Evolutionary conservation across 768 basidiomycete genomes (phyloP), one percentile per base, ranked within the genome.

Genomic region (Leccinum variicolor): DNA sequence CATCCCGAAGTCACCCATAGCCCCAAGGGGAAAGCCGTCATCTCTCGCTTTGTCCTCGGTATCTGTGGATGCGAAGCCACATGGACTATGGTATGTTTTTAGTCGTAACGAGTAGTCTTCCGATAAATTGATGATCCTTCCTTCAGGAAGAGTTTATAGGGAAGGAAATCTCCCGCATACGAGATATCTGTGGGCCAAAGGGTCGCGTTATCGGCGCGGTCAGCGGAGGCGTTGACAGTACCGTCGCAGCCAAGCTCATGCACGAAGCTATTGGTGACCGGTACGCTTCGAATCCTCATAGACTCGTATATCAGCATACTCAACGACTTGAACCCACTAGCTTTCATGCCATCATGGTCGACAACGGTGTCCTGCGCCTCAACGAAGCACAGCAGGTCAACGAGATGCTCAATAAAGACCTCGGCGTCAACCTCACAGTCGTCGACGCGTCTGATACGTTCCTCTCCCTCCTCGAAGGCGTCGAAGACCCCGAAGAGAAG

Each of bases 301-400:
- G n/a, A 23, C 46, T 19, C 14, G 25, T 5, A 9, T 52, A 57
- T 9, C 17, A 25, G 29, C 55, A 55, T 34, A 26, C 36, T 36
- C 10, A 36, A 58, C 29, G 21, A 46, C 25, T 49, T 31, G 47
- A 52, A 10, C 48, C 39, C 7, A 8, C 66, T 29, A 96, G 95
- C 58, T 99, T 99, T 81, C 97, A 96, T 68, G 97, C 95, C 10
- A 97, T 98, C 76, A 95, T 98, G 94, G 97, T 98, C 46, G 96
- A 98, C 75, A 99, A 99, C 68, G 97, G 97, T 56, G 96, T 98
- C 28, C 81, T 99, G 11, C 90, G 97, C 53, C 74, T 89, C 63
- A 89, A 98, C 68, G 97, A 99, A 72, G 94, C 87, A 10, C 69
- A 82, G 53, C 94, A 97, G 72, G 97, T 99, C 15, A 73, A 96